phyloP scores from a whole-genome alignment of 352 stramenopile genomes.

The Phytophthora niederhauseri region DNA sequence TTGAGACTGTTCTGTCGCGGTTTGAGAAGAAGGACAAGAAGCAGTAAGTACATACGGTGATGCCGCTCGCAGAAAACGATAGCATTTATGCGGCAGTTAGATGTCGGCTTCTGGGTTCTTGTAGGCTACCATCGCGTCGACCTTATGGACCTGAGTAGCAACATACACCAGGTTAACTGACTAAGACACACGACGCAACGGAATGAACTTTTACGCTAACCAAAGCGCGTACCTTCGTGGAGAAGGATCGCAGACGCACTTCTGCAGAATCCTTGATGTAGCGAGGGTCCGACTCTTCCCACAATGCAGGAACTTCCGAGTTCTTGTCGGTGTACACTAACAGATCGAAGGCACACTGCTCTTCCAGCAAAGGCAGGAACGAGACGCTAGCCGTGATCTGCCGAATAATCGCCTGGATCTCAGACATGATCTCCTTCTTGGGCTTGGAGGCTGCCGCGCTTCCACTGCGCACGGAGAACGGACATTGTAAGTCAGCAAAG shows the following conservation, averaged over 20 bases:
- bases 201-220: slow-evolving; percentile 20
- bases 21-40: slow-evolving; percentile 81
- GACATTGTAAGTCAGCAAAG: slow-evolving; percentile 4
- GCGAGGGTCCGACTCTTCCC: slow-evolving; percentile 98
- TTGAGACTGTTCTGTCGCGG: slow-evolving; percentile 60
- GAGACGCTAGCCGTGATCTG: slow-evolving; percentile 99
- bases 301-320: slow-evolving; percentile 94
- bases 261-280: slow-evolving; percentile 98
- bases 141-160: slow-evolving; percentile 94
- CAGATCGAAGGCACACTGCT: slow-evolving; percentile 99
- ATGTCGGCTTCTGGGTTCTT: slow-evolving; percentile 91
- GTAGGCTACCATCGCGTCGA: slow-evolving; percentile 98
- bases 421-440: slow-evolving; percentile 96
- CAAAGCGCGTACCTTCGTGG: slow-evolving; percentile 90
- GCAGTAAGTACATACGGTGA: slow-evolving; percentile 47
- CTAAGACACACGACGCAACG: neutral
- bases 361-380: slow-evolving; percentile 98
- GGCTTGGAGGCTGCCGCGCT: slow-evolving; percentile 61
- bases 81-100: slow-evolving; percentile 37
- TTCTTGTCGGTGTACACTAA: slow-evolving; percentile 99
- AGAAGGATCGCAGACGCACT: slow-evolving; percentile 98
- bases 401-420: slow-evolving; percentile 99
- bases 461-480: slow-evolving; percentile 6
- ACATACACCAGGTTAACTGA: slow-evolving; percentile 20
- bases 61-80: slow-evolving; percentile 11